Percentiles rank a stretch among this genome's conserved stretches.
phyloP scores from a whole-genome alignment of 2,329 filamentous ascomycete species.

The Lizonia empirigonia region DNA sequence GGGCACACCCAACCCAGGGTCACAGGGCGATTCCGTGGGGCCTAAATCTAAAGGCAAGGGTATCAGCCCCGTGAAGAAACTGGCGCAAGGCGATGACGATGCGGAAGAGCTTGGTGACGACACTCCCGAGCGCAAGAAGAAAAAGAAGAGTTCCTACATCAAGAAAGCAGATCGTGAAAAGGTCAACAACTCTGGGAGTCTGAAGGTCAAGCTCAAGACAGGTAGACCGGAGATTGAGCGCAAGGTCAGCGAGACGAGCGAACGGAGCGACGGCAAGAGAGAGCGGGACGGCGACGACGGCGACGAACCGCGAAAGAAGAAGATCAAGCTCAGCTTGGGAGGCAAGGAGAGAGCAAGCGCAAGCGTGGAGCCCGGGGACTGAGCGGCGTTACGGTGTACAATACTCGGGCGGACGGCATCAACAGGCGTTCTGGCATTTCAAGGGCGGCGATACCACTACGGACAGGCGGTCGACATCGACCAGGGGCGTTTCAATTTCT shows the following conservation, averaged over 20 bases:
- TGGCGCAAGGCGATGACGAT: conserved; percentile 29
- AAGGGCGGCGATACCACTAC: conserved; percentile 17
- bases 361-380: conserved; percentile 16
- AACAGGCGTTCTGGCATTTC: conserved; percentile 17
- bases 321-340: conserved; percentile 43
- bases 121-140: conserved; percentile 52
- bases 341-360: conserved; percentile 20
- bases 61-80: conserved; percentile 42
- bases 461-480: conserved; percentile 10
- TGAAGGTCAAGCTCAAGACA: conserved; percentile 46
- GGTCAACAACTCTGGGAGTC: conserved; percentile 20
- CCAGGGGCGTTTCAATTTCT: conserved; percentile 9
- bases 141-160: conserved; percentile 55
- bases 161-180: conserved; percentile 49
- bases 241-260: conserved; percentile 38
- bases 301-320: conserved; percentile 45
- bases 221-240: conserved; percentile 35
- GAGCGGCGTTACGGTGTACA: background rate
- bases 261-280: conserved; percentile 41
- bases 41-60: conserved; percentile 42
- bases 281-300: conserved; percentile 43
- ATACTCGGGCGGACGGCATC: conserved; percentile 4
- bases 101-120: conserved; percentile 48
- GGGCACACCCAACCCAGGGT: conserved; percentile 50
- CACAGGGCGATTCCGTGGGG: conserved; percentile 30